Conservation (phyloP, 2,329 filamentous ascomycete species). For the Gremmenia infestans region DNA sequence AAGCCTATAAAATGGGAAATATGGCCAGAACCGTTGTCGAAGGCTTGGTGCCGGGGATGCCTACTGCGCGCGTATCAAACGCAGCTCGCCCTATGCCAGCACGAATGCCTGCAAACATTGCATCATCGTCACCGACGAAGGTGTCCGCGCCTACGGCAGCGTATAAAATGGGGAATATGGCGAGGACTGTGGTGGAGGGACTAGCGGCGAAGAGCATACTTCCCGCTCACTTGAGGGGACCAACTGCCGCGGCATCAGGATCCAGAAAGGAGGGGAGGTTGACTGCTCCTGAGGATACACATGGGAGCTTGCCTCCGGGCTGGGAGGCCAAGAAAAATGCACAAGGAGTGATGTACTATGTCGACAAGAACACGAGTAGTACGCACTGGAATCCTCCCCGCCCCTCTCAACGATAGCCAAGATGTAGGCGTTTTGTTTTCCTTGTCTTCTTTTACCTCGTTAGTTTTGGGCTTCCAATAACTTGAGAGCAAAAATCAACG, state of each 20-base stretch:
- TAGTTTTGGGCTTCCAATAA: no score
- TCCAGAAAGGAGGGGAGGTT: neutral
- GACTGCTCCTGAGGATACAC: neutral
- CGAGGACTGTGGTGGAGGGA: neutral
- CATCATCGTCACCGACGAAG: neutral
- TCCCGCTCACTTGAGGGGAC: no score
- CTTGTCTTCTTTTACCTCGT: no score
- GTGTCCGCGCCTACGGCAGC: neutral
- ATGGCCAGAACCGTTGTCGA: neutral
- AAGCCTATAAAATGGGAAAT: neutral
- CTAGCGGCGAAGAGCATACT: neutral
- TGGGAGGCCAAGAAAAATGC: neutral
- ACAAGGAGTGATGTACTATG: neutral
- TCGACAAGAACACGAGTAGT: neutral
- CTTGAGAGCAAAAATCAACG: no score
- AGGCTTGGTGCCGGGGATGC: neutral
- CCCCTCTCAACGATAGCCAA: no score
- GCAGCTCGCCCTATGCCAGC: no score
- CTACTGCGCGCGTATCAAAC: no score
- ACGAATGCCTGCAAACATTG: no score
- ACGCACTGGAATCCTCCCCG: neutral
- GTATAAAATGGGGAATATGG: neutral
- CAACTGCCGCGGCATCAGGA: no score
- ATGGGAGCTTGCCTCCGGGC: neutral
- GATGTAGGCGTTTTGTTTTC: no score